Conservation (phyloP, 2,329 filamentous ascomycete genomes). For the Alternaria solani region DNA sequence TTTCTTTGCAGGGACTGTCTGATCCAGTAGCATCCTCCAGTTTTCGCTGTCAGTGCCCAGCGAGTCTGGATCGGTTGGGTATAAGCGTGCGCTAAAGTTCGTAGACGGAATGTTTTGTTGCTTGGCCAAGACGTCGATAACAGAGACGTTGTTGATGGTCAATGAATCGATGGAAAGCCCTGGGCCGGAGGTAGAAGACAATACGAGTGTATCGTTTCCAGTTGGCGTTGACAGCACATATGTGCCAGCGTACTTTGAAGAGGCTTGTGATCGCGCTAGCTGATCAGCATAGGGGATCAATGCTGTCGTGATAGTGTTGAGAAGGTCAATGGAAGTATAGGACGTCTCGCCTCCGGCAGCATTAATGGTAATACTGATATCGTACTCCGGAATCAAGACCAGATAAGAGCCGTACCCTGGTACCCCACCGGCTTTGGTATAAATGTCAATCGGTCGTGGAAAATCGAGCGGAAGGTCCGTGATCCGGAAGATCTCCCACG, state of each 20-base stretch:
- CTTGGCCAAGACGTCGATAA: constrained; percentile 24
- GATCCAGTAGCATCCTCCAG: constrained; percentile 31
- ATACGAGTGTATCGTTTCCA: constrained; percentile 19
- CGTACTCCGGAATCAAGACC: constrained; percentile 34
- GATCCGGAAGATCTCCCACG: constrained; percentile 41
- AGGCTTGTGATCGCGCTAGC: constrained; percentile 27
- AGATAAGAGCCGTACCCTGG: constrained; percentile 32
- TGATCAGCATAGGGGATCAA: constrained; percentile 33
- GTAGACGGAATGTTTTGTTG: constrained; percentile 11
- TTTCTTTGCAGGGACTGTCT: constrained; percentile 6
- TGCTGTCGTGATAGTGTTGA: constrained; percentile 21
- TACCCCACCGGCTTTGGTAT: constrained; percentile 37
- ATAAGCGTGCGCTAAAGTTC: constrained; percentile 30
- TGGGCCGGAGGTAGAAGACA: constrained; percentile 22
- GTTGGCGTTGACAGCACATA: constrained; percentile 21
- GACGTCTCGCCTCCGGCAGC: constrained; percentile 27
- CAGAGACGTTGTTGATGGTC: constrained; percentile 26
- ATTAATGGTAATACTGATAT: constrained; percentile 34
- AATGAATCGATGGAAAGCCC: constrained; percentile 28
- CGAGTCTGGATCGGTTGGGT: constrained; percentile 32
- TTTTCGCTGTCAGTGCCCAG: constrained; percentile 17
- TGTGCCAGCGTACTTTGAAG: constrained; percentile 30
- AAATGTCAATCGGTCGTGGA: constrained; percentile 33
- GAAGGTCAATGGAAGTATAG: constrained; percentile 18
- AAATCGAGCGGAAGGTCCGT: constrained; percentile 23